These are phyloP conservation scores for Kalmusia sp. DNA, from an alignment of 2,329 filamentous ascomycete genomes.

Conservation along the genomic window DNA sequence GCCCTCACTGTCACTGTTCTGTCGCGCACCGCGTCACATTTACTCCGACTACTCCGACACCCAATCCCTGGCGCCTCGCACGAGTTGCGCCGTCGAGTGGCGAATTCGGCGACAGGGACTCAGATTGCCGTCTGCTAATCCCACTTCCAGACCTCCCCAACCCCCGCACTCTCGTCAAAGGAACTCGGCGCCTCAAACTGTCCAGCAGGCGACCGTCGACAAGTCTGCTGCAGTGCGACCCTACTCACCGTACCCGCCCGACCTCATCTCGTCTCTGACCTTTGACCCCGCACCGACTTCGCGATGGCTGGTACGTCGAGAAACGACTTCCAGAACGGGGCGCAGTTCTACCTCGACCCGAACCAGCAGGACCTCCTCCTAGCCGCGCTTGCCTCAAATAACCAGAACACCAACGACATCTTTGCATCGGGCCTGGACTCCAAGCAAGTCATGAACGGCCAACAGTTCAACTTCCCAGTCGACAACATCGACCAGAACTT, in stretches of 20 bases:
- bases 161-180: slow-evolving; percentile 1
- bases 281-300: slow-evolving; percentile 27
- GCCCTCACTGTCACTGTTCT: not conserved
- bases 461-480: slow-evolving; percentile 40
- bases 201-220: slow-evolving; percentile 1
- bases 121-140: slow-evolving; percentile 5
- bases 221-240: not conserved
- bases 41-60: not conserved
- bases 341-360: slow-evolving; percentile 53
- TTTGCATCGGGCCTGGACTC: slow-evolving; percentile 30
- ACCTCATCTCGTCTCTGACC: not conserved
- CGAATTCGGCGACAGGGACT: not conserved
- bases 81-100: not conserved
- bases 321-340: slow-evolving; percentile 49
- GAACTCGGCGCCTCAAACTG: not conserved
- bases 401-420: slow-evolving; percentile 40
- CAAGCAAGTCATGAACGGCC: slow-evolving; percentile 26
- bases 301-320: slow-evolving; percentile 45
- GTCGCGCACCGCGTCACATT: not conserved
- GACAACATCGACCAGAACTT: slow-evolving; percentile 43
- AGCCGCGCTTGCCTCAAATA: slow-evolving; percentile 56
- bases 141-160: slow-evolving; percentile 2
- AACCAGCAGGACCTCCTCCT: slow-evolving; percentile 57
- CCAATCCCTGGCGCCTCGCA: not conserved
- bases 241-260: not conserved